Conservation (phyloP, 2,329 filamentous ascomycete genomes). For the Xenosphaeropsis pyriputrescens region DNA sequence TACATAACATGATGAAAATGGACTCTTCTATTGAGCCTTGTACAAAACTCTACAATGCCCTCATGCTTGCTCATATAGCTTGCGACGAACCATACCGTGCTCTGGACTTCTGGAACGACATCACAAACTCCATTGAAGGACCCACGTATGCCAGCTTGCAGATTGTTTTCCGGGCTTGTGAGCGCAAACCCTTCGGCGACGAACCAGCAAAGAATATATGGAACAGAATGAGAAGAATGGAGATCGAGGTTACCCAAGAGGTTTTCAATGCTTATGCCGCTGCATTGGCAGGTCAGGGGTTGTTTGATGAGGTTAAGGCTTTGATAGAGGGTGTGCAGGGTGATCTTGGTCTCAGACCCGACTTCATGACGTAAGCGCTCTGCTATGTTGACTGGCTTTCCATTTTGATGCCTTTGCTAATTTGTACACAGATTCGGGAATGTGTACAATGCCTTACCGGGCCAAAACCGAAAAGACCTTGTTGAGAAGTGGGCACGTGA, state of each 20-base stretch:
- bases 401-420: neutral
- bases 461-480: constrained; percentile 46
- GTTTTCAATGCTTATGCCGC: constrained; percentile 69
- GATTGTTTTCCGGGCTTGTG: constrained; percentile 68
- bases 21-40: constrained; percentile 66
- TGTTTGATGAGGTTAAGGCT: constrained; percentile 51
- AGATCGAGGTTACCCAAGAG: constrained; percentile 58
- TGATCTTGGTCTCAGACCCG: constrained; percentile 52
- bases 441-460: constrained; percentile 60
- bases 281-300: constrained; percentile 58
- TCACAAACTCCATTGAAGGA: constrained; percentile 72
- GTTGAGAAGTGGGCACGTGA: constrained; percentile 63
- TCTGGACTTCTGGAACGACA: constrained; percentile 70
- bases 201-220: constrained; percentile 52
- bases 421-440: constrained; percentile 45
- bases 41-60: constrained; percentile 64
- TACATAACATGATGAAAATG: constrained; percentile 91
- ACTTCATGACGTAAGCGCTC: constrained; percentile 51
- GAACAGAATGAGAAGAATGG: constrained; percentile 56
- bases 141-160: constrained; percentile 70
- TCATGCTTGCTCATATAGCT: constrained; percentile 75
- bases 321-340: constrained; percentile 53
- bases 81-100: constrained; percentile 52
- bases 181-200: constrained; percentile 42
- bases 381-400: neutral